These are phyloP conservation scores for Leptodermis oblonga DNA, from an alignment of 257 asterid genomes.

Conservation along the genomic window DNA sequence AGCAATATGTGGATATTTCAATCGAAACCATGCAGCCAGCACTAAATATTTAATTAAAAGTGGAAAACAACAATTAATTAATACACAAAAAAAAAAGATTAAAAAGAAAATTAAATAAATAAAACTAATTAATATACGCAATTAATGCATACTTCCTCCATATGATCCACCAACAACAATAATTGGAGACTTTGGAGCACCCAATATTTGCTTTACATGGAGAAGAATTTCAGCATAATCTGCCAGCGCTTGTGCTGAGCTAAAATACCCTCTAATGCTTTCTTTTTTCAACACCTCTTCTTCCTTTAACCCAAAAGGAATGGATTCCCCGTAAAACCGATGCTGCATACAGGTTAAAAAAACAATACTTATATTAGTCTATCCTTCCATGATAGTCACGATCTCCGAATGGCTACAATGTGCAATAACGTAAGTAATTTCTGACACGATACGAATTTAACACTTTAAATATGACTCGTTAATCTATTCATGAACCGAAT, in stretches of 20 bases:
- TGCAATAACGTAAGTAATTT: too few species aligned
- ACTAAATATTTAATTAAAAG: too few species aligned
- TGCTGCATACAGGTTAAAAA: too few species aligned
- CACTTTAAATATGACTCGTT: too few species aligned
- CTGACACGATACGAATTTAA: too few species aligned
- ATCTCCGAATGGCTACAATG: too few species aligned
- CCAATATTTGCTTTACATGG: neutral
- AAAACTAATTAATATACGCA: too few species aligned
- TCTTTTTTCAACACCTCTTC: neutral
- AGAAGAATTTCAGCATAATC: constrained; percentile 18
- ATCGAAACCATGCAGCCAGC: constrained; percentile 31
- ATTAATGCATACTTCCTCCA: constrained; percentile 43
- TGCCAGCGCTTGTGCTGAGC: constrained; percentile 15
- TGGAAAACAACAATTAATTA: too few species aligned
- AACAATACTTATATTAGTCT: too few species aligned
- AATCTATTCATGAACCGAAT: too few species aligned
- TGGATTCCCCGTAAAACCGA: constrained; percentile 21
- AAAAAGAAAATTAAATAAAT: too few species aligned
- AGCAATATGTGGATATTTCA: constrained; percentile 27
- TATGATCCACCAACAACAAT: constrained; percentile 20
- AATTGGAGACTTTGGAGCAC: constrained; percentile 12
- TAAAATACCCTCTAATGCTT: constrained; percentile 4
- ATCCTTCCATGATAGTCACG: too few species aligned
- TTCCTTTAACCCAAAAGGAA: constrained; percentile 14
- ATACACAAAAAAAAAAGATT: neutral